Conservation (phyloP, 345 rosid species). For the Populus nigra region DNA sequence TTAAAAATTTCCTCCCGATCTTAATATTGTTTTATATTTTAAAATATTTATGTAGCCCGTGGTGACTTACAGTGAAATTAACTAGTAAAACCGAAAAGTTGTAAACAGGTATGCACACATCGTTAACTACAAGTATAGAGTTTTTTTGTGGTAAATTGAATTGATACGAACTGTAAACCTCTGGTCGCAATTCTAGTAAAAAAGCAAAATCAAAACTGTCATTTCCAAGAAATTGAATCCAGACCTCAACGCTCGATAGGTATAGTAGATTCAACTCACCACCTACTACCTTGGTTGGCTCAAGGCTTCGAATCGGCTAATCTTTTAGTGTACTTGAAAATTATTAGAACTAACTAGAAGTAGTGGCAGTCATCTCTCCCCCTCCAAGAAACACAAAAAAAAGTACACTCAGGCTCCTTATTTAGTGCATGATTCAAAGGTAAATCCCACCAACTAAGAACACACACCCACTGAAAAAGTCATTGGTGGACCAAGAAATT, state of each 20-base stretch:
- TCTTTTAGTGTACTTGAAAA: background rate
- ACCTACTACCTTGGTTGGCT: background rate
- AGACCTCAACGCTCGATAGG: background rate
- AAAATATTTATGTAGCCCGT: too few relatives aligned
- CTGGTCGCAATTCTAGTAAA: too few relatives aligned
- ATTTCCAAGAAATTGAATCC: background rate
- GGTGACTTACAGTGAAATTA: too few relatives aligned
- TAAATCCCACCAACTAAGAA: background rate
- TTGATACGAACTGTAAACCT: too few relatives aligned
- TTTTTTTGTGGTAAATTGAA: background rate
- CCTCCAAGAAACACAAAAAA: background rate
- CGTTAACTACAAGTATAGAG: background rate
- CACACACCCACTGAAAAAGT: constrained; percentile 13
- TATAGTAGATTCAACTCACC: background rate
- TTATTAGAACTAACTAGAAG: background rate
- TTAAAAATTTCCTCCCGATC: too few relatives aligned
- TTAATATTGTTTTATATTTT: too few relatives aligned
- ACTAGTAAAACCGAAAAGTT: too few relatives aligned
- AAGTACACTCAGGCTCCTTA: constrained; percentile 13
- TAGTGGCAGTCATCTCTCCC: background rate
- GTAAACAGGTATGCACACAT: too few relatives aligned
- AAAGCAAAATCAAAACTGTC: too few relatives aligned
- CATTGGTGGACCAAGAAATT: constrained; percentile 22
- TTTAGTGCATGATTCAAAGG: constrained; percentile 38
- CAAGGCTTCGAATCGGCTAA: background rate